Evolutionary conservation across 176 grass and related monocot genomes (phyloP), one percentile per base, ranked within the genome.

Genomic region (Avena sativa): DNA sequence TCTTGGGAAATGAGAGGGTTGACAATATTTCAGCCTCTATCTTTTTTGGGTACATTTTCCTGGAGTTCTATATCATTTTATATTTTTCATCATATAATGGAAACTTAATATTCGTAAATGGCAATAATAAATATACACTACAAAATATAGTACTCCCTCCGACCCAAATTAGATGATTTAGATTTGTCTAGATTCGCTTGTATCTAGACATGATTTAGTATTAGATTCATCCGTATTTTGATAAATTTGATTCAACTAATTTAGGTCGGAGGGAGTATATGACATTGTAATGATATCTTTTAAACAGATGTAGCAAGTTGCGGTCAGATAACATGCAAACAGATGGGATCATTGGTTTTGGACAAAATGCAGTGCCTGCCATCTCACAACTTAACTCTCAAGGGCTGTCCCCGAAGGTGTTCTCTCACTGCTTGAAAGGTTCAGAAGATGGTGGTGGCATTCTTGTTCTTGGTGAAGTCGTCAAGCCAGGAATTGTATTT

Each of bases 281-380:
- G 51, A 73, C 9, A 12, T 62, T 62, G 47, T 74, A 57, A 62
- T 17, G 44, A n/a, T 63, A 30, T 30, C 30, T 71, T 83, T 85
- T 59, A 76, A 85, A 78, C 86, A 97, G 92, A 80, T 97, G 95
- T 87, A 95, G 95, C 81, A 90, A 91, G 76, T 91, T 85, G 43
- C 91, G 93, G 63, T 93, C 91, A 47, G 92, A 93, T 83, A 89
- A 91, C 57, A 74, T 95, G 73, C 93, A 72, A 89, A 97, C 21
- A 80, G 95, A 93, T 86, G 93, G 95, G 44, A 97, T 97, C 79
- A 93, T 97, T 79, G 95, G 95, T 49, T 97, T 97, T 75, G 95
- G 95, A 44, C 93, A 90, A 65, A 89, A 95, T 34, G 87, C 86
- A 56, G 20, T 97, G 48, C 95, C 95, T 59, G 95, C 93, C 8